Base-by-base conservation (phyloP, 2,329 filamentous ascomycete species). In the Nigrospora oryzae region DNA sequence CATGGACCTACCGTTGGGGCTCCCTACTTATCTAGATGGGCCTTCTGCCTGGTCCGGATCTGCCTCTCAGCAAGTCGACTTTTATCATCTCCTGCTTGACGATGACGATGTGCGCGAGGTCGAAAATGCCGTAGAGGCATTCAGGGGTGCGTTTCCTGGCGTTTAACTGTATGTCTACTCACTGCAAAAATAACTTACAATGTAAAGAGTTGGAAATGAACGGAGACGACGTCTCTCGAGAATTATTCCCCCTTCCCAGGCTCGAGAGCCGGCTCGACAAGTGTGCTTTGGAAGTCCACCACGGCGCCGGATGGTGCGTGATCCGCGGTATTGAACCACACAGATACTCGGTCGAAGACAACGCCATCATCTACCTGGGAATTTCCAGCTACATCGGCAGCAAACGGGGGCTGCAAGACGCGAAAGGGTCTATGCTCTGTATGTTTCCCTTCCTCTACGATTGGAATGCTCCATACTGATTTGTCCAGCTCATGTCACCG, bases 381-480 rank as follows among this genome's bases (percentile, higher is more conserved):
- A 59, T 83, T 11, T 68, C 77, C 1, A 71, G 68, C 45, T 71
- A 82, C 52, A 68, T 84, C 41, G 79, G 73, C 2, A 66, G 74
- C 34, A 65, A 71, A 39, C 68, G 77, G 35, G 75, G 75, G 3
- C 51, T 70, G 3, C 75, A 79, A 46, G 68, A 69, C 45, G 62
- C 63, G n/a, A 67, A 66, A 37, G 71, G 71, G 11, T 67, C 68
- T 33, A 66, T 75, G 53, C 51, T 75, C 14, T 64, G 72, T 74
- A 60, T 51, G 67, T 59, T 16, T 8, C 11, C 13, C 13, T 33
- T 30, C 11, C 15, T 7, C 13, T n/a, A 23, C 28, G 8, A 28
- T 32, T 7, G 1, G 14, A n/a, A 16, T 49, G 23, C 17, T 36
- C 41, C 30, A 40, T 15, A 40, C 54, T 61, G 40, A 55, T 23